phyloP scores from a whole-genome alignment of 306 rosid species.

The Parietaria judaica region DNA sequence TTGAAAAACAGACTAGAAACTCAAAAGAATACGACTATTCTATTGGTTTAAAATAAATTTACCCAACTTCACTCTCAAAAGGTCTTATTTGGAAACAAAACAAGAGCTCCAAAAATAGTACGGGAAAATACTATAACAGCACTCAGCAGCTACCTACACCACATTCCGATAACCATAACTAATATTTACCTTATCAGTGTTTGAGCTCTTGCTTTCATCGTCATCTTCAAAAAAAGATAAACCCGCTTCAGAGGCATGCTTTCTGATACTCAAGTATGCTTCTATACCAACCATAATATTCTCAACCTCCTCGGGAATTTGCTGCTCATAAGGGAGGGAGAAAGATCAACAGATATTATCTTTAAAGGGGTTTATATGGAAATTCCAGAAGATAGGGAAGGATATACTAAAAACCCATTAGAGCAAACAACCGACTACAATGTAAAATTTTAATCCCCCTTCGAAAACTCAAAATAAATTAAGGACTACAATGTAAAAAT shows the following conservation, averaged over 20 bases:
- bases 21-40: background rate
- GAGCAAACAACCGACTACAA: too few species aligned
- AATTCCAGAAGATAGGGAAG: background rate
- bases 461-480: too few species aligned
- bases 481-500: too few species aligned
- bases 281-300: conserved; percentile 85
- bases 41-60: background rate
- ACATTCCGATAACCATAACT: background rate
- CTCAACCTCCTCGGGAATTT: conserved; percentile 94
- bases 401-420: too few species aligned
- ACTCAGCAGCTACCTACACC: background rate
- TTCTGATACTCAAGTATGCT: conserved; percentile 96
- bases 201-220: conserved; percentile 42
- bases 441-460: too few species aligned
- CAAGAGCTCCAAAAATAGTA: background rate
- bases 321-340: conserved; percentile 39
- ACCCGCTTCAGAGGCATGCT: conserved; percentile 53
- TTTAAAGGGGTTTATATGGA: background rate
- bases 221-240: conserved; percentile 73
- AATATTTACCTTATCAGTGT: conserved; percentile 53
- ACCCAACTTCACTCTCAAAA: background rate
- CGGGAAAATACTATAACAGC: background rate
- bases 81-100: too few species aligned
- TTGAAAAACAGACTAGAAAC: background rate
- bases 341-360: background rate